These are phyloP conservation scores for Nicotiana paniculata DNA, from an alignment of 257 asterid genomes.

Conservation along the genomic window DNA sequence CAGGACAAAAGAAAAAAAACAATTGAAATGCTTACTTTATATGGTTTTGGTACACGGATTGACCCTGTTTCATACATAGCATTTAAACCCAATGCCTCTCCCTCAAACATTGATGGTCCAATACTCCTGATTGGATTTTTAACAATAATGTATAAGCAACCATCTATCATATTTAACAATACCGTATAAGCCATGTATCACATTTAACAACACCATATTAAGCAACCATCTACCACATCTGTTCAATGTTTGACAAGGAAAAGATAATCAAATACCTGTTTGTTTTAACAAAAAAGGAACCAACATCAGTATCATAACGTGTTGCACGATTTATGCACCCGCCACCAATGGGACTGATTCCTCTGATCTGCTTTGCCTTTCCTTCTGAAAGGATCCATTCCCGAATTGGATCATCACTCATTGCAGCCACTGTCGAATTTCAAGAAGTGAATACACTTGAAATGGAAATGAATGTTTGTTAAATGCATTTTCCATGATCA, in stretches of 20 bases:
- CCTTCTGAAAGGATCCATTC: conserved; percentile 94
- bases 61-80: conserved; percentile 83
- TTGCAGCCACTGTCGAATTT: conserved; percentile 51
- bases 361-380: conserved; percentile 67
- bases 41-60: conserved; percentile 85
- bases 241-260: not conserved
- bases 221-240: not conserved
- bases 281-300: conserved; percentile 79
- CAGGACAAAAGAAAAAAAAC: not conserved
- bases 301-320: conserved; percentile 82
- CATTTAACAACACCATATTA: not conserved
- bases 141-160: not conserved
- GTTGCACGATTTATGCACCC: conserved; percentile 85
- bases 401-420: conserved; percentile 73
- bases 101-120: conserved; percentile 88
- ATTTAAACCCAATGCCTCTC: conserved; percentile 85
- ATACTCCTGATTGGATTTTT: conserved; percentile 47
- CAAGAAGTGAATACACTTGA: not conserved
- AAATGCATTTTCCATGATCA: not conserved
- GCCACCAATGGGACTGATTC: conserved; percentile 80
- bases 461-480: not conserved
- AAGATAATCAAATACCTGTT: conserved; percentile 47
- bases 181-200: not conserved
- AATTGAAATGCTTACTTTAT: conserved; percentile 38
- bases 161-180: not conserved